These are phyloP conservation scores for Rhododendron mucronatum DNA, from an alignment of 148 eudicot species.

Conservation along the genomic window DNA sequence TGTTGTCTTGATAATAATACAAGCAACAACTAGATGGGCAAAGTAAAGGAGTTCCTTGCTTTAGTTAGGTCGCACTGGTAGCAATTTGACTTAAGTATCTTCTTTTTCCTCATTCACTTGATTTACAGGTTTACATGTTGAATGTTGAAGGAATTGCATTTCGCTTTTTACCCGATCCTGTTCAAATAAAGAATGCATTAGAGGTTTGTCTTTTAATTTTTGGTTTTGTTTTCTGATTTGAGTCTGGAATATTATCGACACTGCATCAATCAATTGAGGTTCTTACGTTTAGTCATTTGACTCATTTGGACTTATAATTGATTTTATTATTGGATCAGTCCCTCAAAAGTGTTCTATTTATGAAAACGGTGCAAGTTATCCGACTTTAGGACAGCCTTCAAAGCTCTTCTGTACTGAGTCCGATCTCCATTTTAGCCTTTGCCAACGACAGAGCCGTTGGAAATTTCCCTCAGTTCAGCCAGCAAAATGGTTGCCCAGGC, in stretches of 20 bases:
- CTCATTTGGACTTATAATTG: not conserved
- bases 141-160: conserved; percentile 98
- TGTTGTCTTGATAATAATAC: not conserved
- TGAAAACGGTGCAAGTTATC: not conserved
- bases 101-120: not conserved
- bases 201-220: conserved; percentile 45
- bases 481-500: not conserved
- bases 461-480: not conserved
- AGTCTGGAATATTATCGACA: not conserved
- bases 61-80: not conserved
- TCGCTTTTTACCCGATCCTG: conserved; percentile 92
- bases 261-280: not conserved
- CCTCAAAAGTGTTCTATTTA: not conserved
- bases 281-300: not conserved
- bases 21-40: not conserved
- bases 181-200: conserved; percentile 89
- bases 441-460: not conserved
- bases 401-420: not conserved
- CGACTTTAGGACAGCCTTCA: not conserved
- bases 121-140: conserved; percentile 71
- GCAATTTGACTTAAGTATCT: not conserved
- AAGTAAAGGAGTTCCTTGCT: not conserved
- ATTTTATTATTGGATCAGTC: not conserved
- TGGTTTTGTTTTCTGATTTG: conserved; percentile 3
- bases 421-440: not conserved